These are phyloP conservation scores for Phytophthora rubi DNA, from an alignment of 352 stramenopile species.

Conservation along the genomic window DNA sequence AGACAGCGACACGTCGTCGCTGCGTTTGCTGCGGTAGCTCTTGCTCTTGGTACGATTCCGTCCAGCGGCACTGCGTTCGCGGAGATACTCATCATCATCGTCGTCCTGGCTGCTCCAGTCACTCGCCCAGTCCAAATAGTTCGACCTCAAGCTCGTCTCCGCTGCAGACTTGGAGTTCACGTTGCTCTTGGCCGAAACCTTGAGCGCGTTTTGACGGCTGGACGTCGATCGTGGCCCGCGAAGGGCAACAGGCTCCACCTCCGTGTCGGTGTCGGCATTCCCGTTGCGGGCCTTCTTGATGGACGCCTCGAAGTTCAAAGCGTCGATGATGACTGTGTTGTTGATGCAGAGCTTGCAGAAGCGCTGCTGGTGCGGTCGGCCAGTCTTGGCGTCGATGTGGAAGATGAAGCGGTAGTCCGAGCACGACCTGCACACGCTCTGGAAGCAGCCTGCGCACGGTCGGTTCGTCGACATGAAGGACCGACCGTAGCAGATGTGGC, in stretches of 20 bases:
- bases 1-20: slow-evolving; percentile 36
- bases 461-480: slow-evolving; percentile 49
- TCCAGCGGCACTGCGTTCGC: slow-evolving; percentile 20
- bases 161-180: slow-evolving; percentile 30
- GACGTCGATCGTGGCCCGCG: slow-evolving; percentile 14
- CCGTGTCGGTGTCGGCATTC: slow-evolving; percentile 29
- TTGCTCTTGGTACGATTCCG: slow-evolving; percentile 24
- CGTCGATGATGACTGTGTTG: slow-evolving; percentile 39
- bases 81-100: slow-evolving; percentile 43
- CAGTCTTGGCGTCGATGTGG: slow-evolving; percentile 48
- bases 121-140: slow-evolving; percentile 45
- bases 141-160: slow-evolving; percentile 39
- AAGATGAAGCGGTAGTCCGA: slow-evolving; percentile 57
- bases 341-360: slow-evolving; percentile 62
- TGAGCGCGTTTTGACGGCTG: slow-evolving; percentile 28
- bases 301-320: slow-evolving; percentile 39
- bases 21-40: slow-evolving; percentile 23
- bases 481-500: slow-evolving; percentile 53
- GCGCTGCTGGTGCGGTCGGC: slow-evolving; percentile 40
- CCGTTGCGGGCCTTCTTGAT: slow-evolving; percentile 28
- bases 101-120: slow-evolving; percentile 50
- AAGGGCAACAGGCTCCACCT: slow-evolving; percentile 27
- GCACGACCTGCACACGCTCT: slow-evolving; percentile 58
- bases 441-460: slow-evolving; percentile 49
- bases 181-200: slow-evolving; percentile 21